Evolutionary conservation across 2,329 filamentous ascomycete species (phyloP), one percentile per base, ranked within the genome.

Genomic region (Cryphonectria japonica): DNA sequence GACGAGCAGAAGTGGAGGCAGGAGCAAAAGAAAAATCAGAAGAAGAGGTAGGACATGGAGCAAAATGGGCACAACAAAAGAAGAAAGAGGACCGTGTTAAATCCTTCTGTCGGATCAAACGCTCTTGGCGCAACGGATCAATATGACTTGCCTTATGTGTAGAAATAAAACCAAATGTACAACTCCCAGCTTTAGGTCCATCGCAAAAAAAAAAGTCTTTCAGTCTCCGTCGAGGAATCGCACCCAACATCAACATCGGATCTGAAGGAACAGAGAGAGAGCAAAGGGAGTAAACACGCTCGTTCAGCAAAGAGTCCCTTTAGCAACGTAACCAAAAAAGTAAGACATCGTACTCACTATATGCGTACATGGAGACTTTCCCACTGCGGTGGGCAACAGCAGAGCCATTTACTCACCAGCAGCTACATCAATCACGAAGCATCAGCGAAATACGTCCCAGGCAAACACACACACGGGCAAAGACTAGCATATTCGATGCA

Each of bases 31-130:
- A 71, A 67, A 57, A 32, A n/a, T 37, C 7, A 46, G 26, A 70
- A 34, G 32, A 61, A 50, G 50, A 59, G 32, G 39, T 50, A 39
- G 32, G 34, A 60, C 3, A 26, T 2, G 13, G 34, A 32, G 57
- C 13, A 26, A 26, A 22, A 60, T 34, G 26, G 37, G 54, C 52
- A 65, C 62, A 54, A 26, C 29, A 41, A 64, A n/a, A 63, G 69
- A 79, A 89, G 97, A 80, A 98, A 98, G 75, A 98, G 46, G 29
- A 16, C 54, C 29, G 29, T 39, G n/a, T 26, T 41, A 7, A 34
- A 39, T 16, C 13, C 60, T 34, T 4, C 26, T 26, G 26, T 8
- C 13, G 9, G 32, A 62, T 26, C 7, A 19, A 39, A n/a, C 3
- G 16, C n/a, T 16, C 22, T 19, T 2, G 19, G n/a, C 19, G 29